phyloP scores from a whole-genome alignment of 2,329 filamentous ascomycete species.

The Coniella lustricola region DNA sequence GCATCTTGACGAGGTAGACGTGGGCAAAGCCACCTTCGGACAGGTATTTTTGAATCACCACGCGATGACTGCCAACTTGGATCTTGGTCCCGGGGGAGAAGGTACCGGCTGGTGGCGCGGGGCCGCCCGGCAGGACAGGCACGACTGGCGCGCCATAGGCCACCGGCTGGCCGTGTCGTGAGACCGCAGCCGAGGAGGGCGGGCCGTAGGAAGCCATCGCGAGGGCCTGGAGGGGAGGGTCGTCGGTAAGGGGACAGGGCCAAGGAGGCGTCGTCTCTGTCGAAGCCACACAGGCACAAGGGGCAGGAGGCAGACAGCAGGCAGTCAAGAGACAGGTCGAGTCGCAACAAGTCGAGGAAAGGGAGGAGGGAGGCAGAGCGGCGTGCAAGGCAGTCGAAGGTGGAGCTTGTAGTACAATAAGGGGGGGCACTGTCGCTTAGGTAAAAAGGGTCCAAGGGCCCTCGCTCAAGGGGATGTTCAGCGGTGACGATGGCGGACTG shows the following conservation, averaged over 20 bases:
- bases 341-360: not conserved
- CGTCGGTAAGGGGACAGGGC: conserved; percentile 6
- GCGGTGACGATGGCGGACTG: conserved; percentile 10
- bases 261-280: conserved; percentile 6
- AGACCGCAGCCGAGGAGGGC: conserved; percentile 28
- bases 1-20: conserved; percentile 90
- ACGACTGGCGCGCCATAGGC: conserved; percentile 36
- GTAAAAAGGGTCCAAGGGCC: conserved; percentile 7
- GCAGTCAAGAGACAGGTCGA: no score
- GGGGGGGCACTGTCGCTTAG: conserved; percentile 13
- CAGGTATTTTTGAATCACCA: conserved; percentile 93
- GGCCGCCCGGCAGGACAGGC: conserved; percentile 27
- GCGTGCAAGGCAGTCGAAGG: not conserved
- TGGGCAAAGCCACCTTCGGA: conserved; percentile 98
- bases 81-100: conserved; percentile 94
- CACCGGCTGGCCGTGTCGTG: conserved; percentile 35
- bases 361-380: conserved; percentile 4
- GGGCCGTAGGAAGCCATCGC: conserved; percentile 36
- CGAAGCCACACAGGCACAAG: conserved; percentile 9
- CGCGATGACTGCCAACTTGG: conserved; percentile 85
- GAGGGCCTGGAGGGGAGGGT: conserved; percentile 8
- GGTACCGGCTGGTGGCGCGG: conserved; percentile 65
- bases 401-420: conserved; percentile 14
- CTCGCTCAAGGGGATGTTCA: not conserved
- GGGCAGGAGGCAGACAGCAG: conserved; percentile 2